Base-by-base conservation (phyloP, 1,284 basidiomycete genomes). In the Leccinum angustisporum region DNA sequence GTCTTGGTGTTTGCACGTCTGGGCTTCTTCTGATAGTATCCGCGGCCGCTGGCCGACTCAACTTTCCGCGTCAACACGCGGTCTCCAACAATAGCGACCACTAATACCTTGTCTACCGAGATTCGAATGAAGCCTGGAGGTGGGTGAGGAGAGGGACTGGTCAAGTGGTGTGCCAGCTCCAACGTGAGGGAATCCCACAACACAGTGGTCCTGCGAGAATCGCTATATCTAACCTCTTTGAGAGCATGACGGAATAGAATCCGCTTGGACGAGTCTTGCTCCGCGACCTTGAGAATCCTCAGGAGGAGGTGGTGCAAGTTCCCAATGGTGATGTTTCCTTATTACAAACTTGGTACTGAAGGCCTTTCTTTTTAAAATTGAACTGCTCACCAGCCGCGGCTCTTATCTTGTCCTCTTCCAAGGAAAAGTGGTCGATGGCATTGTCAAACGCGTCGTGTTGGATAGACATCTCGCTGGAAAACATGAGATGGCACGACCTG, bases 191-290 rank as follows among this genome's bases (percentile, higher is more conserved):
- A 81, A 66, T 94, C 89, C 76, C 86, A 91, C 11, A 88, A 80
- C 21, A 79, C 80, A 18, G 89, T 81, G 4, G 79, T 78, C 4
- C 94, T 92, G 8, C 81, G 21, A 61, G 46, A 34, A 56, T 8
- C 4, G 11, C 4, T 31, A 11, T 30, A 18, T 62, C 75, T 57
- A 34, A 90, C 91, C 82, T 99, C 97, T 77, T 98, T 98, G 43
- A 98, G 80, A 11, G 96, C 93, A 69, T 98, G 93, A 54, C 99
- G 81, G 16, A 95, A 88, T 18, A 98, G 78, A 27, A 97, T 77
- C 11, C 94, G 86, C 68, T 88, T 90, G 70, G 27, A 30, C 27
- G 27, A 30, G 27, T 30, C 27, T 30, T 30, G 27, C 27, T 30
- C 27, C 27, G 31, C 10, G 31, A 33, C 10, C 31, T 33, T 33